Percentiles rank a stretch among this genome's conserved stretches.
These are phyloP conservation scores for Peronospora belbahrii DNA, from an alignment of 352 stramenopile genomes.

Conservation along the genomic window DNA sequence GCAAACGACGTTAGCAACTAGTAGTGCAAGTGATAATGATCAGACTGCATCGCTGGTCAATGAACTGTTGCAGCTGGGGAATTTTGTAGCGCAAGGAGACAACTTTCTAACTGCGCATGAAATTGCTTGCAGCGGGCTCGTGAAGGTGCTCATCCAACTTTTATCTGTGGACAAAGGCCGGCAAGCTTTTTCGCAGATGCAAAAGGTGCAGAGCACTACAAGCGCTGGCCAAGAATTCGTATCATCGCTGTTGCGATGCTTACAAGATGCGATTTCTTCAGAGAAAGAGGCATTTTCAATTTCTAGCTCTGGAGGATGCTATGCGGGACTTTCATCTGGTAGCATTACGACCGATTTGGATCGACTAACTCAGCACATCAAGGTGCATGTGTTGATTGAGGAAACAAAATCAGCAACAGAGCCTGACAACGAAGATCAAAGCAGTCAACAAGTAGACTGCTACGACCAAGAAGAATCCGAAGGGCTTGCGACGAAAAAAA, in stretches of 20 bases:
- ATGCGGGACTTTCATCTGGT: slow-evolving; percentile 18
- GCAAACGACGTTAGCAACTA: slow-evolving; percentile 1
- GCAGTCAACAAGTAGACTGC: slow-evolving; percentile 7
- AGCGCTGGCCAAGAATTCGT: slow-evolving; percentile 21
- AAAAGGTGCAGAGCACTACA: slow-evolving; percentile 8
- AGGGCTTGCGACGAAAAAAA: slow-evolving; percentile 24
- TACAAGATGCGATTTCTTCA: slow-evolving; percentile 55
- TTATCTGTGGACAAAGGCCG: slow-evolving; percentile 25
- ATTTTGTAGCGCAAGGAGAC: slow-evolving; percentile 21
- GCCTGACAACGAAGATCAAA: slow-evolving; percentile 18
- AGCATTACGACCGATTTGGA: slow-evolving; percentile 48
- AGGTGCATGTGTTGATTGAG: slow-evolving; percentile 59
- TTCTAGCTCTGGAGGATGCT: slow-evolving; percentile 6
- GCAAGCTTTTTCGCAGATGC: slow-evolving; percentile 30
- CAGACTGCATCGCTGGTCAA: slow-evolving; percentile 5
- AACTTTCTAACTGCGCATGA: slow-evolving; percentile 50
- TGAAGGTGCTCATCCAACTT: slow-evolving; percentile 31
- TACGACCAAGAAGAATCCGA: slow-evolving; percentile 5
- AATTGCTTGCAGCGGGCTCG: slow-evolving; percentile 48
- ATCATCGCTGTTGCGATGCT: slow-evolving; percentile 25
- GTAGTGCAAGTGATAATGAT: neutral
- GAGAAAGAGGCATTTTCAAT: slow-evolving; percentile 54
- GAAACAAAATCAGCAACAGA: slow-evolving; percentile 20
- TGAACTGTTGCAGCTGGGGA: slow-evolving; percentile 21
- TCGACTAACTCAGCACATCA: slow-evolving; percentile 63